Percentiles rank a stretch among this genome's conserved stretches.
Evolutionary conservation across 371 early-diverging fungal species (phyloP).

Genomic region (Apophysomyces sp.): DNA sequence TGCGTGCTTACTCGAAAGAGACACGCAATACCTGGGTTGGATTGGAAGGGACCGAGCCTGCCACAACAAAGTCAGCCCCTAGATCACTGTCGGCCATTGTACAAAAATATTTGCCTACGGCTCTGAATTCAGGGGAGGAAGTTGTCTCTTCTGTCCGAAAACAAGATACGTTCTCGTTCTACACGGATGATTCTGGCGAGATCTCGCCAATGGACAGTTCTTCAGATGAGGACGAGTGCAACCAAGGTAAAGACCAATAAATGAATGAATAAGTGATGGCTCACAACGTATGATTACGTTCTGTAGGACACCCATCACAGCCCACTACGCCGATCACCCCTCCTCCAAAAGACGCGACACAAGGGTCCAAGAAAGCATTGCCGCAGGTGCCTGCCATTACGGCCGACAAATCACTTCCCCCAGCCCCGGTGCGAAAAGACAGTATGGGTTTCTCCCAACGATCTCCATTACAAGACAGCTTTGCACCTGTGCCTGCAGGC

Average conservation of each 20-base stretch:
- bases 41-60: slow-evolving; percentile 8
- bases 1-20: slow-evolving; percentile 26
- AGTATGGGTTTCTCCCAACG: background rate
- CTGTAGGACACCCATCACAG: background rate
- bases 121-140: too few species aligned
- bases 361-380: background rate
- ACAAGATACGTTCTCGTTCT: slow-evolving; percentile 12
- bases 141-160: background rate
- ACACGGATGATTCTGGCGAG: slow-evolving; percentile 11
- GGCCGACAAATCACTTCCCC: background rate
- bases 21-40: slow-evolving; percentile 30
- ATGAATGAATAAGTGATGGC: too few species aligned
- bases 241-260: slow-evolving; percentile 6
- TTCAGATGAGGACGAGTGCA: slow-evolving; percentile 19
- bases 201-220: slow-evolving; percentile 25
- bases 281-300: background rate
- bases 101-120: background rate
- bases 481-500: background rate
- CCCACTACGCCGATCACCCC: background rate
- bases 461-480: background rate
- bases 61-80: background rate
- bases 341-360: background rate
- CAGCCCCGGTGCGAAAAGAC: background rate
- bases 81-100: slow-evolving; percentile 5
- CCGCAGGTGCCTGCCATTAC: background rate